phyloP scores from a whole-genome alignment of 2,329 filamentous ascomycete species.

The Aspergillus awamori region DNA sequence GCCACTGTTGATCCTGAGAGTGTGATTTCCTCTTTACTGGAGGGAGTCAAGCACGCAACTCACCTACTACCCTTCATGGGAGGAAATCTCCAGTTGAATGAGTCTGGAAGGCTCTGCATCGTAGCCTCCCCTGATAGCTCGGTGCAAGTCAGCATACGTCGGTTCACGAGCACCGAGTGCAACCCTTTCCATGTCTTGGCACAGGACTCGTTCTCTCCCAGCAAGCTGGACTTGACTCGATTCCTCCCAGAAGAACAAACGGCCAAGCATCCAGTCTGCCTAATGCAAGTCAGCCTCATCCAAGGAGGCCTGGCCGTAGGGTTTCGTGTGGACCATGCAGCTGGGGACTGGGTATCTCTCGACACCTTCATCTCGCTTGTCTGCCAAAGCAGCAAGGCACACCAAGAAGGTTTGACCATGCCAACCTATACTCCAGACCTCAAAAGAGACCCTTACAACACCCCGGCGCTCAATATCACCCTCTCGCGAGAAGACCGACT shows the following conservation, averaged over 20 bases:
- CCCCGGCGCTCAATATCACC: background rate
- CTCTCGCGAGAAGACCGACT: conserved; percentile 15
- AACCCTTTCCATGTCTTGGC: conserved; percentile 18
- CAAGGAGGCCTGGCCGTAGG: conserved; percentile 25
- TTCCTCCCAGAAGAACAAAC: conserved; percentile 18
- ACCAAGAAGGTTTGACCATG: conserved; percentile 18
- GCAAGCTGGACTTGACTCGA: conserved; percentile 13
- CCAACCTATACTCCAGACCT: conserved; percentile 24
- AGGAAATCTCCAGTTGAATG: conserved; percentile 19
- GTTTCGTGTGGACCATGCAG: conserved; percentile 24
- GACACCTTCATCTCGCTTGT: conserved; percentile 26
- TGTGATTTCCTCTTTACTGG: conserved; percentile 19
- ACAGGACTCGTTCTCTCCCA: conserved; percentile 16
- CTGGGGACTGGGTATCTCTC: conserved; percentile 29
- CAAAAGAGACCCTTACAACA: conserved; percentile 24
- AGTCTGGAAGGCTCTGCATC: conserved; percentile 21
- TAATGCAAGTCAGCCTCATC: conserved; percentile 27
- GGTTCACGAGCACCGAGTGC: conserved; percentile 14
- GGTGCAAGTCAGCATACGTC: conserved; percentile 13
- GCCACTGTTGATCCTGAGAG: conserved; percentile 11
- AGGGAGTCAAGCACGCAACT: conserved; percentile 25
- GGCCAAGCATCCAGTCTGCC: conserved; percentile 18
- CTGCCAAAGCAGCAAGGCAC: conserved; percentile 24
- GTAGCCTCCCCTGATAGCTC: conserved; percentile 9
- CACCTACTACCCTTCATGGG: conserved; percentile 25